phyloP scores from a whole-genome alignment of 495 filamentous ascomycete species.

The Cercophora samala region DNA sequence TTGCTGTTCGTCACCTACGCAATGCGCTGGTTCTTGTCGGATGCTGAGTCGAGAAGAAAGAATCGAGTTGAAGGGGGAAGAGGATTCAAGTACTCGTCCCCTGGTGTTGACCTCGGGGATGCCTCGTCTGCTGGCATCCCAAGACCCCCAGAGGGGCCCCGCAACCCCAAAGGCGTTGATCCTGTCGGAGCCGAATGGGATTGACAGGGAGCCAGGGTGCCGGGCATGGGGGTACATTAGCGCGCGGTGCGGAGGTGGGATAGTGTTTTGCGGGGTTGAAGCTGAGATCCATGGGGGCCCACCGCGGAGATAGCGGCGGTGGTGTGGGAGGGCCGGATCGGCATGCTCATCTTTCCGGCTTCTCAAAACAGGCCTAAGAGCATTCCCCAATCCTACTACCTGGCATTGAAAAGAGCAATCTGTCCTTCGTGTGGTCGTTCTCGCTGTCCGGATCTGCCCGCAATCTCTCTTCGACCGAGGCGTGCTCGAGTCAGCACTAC shows the following conservation, averaged over 20 bases:
- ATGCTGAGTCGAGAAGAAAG: slow-evolving; percentile 4
- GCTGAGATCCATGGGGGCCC: neutral
- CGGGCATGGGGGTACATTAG: slow-evolving; percentile 11
- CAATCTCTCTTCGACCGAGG: slow-evolving; percentile 1
- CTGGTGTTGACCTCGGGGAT: slow-evolving; percentile 1
- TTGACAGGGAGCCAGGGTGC: slow-evolving; percentile 11
- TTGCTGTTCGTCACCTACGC: slow-evolving; percentile 1
- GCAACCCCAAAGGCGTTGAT: neutral
- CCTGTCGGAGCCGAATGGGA: slow-evolving; percentile 28
- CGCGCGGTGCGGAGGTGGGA: slow-evolving; percentile 32
- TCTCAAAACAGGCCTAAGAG: neutral
- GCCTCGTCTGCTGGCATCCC: neutral
- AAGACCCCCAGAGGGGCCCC: neutral
- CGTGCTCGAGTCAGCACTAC: neutral
- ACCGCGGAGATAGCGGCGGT: slow-evolving; percentile 19
- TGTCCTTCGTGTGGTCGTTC: neutral
- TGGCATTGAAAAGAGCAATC: neutral
- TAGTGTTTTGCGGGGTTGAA: slow-evolving; percentile 13
- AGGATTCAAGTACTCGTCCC: slow-evolving; percentile 18
- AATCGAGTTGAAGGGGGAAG: slow-evolving; percentile 7
- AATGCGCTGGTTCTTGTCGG: slow-evolving; percentile 1
- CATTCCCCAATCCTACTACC: neutral
- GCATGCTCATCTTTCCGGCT: neutral
- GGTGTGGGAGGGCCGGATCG: slow-evolving; percentile 20
- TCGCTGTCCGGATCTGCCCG: neutral